Conservation (phyloP, 2,329 filamentous ascomycete species). For the Fusarium clavum region DNA sequence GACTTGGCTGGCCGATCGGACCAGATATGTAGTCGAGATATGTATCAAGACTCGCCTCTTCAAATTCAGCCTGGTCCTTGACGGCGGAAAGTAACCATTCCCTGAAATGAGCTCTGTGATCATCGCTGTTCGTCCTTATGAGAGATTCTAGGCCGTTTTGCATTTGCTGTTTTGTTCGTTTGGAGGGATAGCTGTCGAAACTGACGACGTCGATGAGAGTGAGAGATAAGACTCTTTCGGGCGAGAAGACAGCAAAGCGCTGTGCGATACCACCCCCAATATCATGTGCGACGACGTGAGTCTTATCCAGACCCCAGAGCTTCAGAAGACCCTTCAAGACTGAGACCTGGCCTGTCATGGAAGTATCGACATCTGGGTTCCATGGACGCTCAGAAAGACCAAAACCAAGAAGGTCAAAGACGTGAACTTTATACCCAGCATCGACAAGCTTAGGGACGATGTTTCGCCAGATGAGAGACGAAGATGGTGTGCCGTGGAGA, state of each 20-base stretch:
- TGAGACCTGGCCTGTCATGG: slow-evolving; percentile 49
- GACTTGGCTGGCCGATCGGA: slow-evolving; percentile 48
- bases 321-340: slow-evolving; percentile 45
- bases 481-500: slow-evolving; percentile 51
- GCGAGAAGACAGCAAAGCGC: slow-evolving; percentile 44
- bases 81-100: slow-evolving; percentile 46
- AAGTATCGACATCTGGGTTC: slow-evolving; percentile 47
- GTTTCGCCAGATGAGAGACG: slow-evolving; percentile 52
- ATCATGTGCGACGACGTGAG: slow-evolving; percentile 48
- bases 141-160: slow-evolving; percentile 45
- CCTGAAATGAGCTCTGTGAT: slow-evolving; percentile 45
- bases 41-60: slow-evolving; percentile 38
- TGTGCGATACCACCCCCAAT: slow-evolving; percentile 50
- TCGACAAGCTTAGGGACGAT: slow-evolving; percentile 41
- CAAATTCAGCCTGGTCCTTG: slow-evolving; percentile 28
- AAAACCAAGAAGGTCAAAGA: slow-evolving; percentile 50
- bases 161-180: slow-evolving; percentile 49
- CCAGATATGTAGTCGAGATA: slow-evolving; percentile 50
- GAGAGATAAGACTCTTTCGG: slow-evolving; percentile 41
- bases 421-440: slow-evolving; percentile 43
- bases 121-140: slow-evolving; percentile 35
- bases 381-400: slow-evolving; percentile 50
- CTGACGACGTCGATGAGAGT: slow-evolving; percentile 49
- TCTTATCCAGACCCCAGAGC: slow-evolving; percentile 44
- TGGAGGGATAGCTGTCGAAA: slow-evolving; percentile 52